Evolutionary conservation across 192 early-diverging fungal species (phyloP).

Genomic region (Pilaira anomala): DNA sequence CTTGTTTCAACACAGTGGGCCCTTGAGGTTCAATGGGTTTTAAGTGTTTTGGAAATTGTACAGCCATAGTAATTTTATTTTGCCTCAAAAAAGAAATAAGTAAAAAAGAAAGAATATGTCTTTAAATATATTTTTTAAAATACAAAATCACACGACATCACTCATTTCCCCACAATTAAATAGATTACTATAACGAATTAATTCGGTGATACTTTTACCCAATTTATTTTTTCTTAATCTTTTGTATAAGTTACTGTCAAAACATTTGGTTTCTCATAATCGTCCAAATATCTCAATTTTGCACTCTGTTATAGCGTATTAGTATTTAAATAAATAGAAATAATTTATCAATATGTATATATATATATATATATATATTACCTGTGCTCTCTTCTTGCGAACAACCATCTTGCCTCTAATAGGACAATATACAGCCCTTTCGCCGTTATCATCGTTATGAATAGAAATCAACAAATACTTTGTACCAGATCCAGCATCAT

Average conservation of each 20-base stretch:
- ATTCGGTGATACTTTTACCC: constrained; percentile 1
- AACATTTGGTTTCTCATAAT: constrained; percentile 27
- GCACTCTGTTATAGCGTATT: constrained; percentile 13
- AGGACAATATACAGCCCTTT: constrained; percentile 22
- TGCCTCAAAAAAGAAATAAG: background rate
- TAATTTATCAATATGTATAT: too few relatives aligned
- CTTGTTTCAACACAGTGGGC: constrained; percentile 50
- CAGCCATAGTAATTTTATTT: constrained; percentile 4
- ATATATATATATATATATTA: constrained; percentile 14
- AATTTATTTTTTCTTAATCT: background rate
- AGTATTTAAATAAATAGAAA: background rate
- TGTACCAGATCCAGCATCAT: constrained; percentile 21
- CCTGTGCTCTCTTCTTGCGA: constrained; percentile 36
- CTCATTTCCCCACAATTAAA: constrained; percentile 7
- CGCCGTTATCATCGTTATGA: constrained; percentile 19
- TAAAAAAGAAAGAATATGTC: background rate
- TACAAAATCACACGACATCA: constrained; percentile 5
- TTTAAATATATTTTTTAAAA: background rate
- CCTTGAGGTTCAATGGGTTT: constrained; percentile 46
- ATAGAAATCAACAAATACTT: constrained; percentile 27
- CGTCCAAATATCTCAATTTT: constrained; percentile 20
- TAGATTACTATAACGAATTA: constrained; percentile 3
- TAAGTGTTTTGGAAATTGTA: constrained; percentile 37
- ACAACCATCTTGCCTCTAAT: constrained; percentile 35
- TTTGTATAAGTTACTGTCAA: constrained; percentile 6